phyloP scores from a whole-genome alignment of 2,329 filamentous ascomycete genomes.

The Thielaviopsis punctulata region DNA sequence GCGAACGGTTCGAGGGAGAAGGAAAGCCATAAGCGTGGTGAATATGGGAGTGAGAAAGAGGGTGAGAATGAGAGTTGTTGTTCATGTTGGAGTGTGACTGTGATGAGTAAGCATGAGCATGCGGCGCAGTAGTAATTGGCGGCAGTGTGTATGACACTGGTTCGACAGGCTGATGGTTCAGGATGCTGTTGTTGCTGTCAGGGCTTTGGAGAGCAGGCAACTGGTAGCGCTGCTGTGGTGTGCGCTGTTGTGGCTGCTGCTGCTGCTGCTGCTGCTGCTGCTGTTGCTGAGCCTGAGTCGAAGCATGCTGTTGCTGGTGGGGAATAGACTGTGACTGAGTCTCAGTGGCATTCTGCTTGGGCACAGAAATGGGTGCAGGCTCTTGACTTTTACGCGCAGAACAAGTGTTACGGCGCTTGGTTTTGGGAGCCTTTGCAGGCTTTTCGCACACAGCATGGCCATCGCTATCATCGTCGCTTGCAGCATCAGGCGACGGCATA shows the following conservation, averaged over 20 bases:
- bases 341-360: neutral
- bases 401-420: neutral
- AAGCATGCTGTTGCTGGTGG: neutral
- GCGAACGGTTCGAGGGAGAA: neutral
- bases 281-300: neutral
- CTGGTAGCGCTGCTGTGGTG: constrained; percentile 5
- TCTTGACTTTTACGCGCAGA: neutral
- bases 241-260: neutral
- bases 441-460: neutral
- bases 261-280: neutral
- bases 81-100: neutral
- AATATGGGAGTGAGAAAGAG: neutral
- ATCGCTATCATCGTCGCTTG: constrained; percentile 10
- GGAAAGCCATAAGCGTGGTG: constrained; percentile 3
- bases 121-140: neutral
- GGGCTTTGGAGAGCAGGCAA: constrained; percentile 1
- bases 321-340: neutral
- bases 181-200: neutral
- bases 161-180: neutral
- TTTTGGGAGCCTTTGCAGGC: neutral
- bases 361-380: neutral
- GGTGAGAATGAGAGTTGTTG: neutral
- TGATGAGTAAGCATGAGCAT: neutral
- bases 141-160: neutral
- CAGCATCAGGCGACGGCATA: constrained; percentile 12